Evolutionary conservation across 1,284 basidiomycete species (phyloP), one percentile per base, ranked within the genome.

Genomic region (Ceratobasidium sp.): DNA sequence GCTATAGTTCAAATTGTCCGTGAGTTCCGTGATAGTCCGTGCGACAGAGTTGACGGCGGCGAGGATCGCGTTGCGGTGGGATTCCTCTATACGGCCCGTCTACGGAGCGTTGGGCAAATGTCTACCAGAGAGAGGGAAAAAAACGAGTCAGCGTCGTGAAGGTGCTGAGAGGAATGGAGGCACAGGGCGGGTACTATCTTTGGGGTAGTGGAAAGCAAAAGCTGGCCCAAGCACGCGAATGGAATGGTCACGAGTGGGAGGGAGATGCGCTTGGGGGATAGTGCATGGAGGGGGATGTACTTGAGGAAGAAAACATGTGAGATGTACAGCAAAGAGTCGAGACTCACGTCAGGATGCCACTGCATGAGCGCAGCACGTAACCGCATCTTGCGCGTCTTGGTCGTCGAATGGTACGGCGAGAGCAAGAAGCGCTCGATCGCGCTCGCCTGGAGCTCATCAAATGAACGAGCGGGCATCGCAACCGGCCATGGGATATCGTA

Each of bases 261-360:
- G 33, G 33, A 33, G 33, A 33, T 33, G 33, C 33, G 33, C 33
- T 33, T 33, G 33, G 33, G 33, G 20, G 40, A 42, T 26, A 33
- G 33, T 33, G 66, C 42, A 38, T 38, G 42, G n/a, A 48, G 23
- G 62, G 13, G 9, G 13, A 40, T 40, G 68, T 66, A 44, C 44
- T 67, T 48, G 65, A 61, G 13, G 44, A 42, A 33, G 59, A 67
- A 48, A 64, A 46, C 12, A 46, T 57, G 13, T 13, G 54, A 59
- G 56, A 71, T 28, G 61, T 42, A 61, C 6, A 26, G 6, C 42
- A 44, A 5, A 50, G 13, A 46, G n/a, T 23, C n/a, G 23, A 20
- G 12, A 74, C 70, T 74, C 59, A 74, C 70, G 83, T 94, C 93
- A 0, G 92, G 92, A 83, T 94, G 93, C 89, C 92, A 94, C 6